Evolutionary conservation across 2,329 filamentous ascomycete genomes (phyloP), one percentile per base, ranked within the genome.

Genomic region (Beauveria bassiana): DNA sequence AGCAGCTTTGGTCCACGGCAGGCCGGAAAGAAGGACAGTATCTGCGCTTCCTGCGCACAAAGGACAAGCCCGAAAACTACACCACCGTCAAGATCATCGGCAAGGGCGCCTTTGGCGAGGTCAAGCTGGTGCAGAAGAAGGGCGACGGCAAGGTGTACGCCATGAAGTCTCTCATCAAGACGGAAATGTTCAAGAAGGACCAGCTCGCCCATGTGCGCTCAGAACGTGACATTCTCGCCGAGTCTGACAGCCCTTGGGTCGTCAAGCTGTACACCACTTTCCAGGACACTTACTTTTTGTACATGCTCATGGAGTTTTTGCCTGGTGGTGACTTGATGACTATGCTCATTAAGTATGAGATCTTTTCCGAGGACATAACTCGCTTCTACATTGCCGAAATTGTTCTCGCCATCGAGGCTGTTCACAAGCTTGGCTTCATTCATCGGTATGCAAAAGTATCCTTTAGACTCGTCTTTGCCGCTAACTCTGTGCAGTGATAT

Each of bases 281-380:
- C 81, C 95, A 99, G 77, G 95, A 99, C 73, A 83, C 85, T 51
- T 93, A 95, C 67, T 99, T 97, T 78, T 81, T 99, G 42, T 99
- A 99, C 80, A 95, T 99, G 88, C 82, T 99, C 64, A 99, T 99
- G 95, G 95, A 99, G 77, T 99, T 98, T 77, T 83, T 99, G 74
- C 95, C 95, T 8, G 95, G 95, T 75, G 95, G 95, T 75, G 95
- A 99, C 78, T 77, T 99, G 74, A 99, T 99, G 95, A 99, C 95
- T 3, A 99, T 99, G 95, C 82, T 99, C 68, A 99, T 99, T 80
- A 99, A 98, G 82, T 99, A 99, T 72, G 95, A 99, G 74, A 97
- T 99, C 74, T 99, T 99, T 75, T 96, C 92, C 0, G 93, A 98
- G 74, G 95, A 99, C 68, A 98, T 99, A 67, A 99, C 95, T 34